Evolutionary conservation across 139 green algal genomes (phyloP), one percentile per base, ranked within the genome.

Genomic region (Chloropicon primus): DNA sequence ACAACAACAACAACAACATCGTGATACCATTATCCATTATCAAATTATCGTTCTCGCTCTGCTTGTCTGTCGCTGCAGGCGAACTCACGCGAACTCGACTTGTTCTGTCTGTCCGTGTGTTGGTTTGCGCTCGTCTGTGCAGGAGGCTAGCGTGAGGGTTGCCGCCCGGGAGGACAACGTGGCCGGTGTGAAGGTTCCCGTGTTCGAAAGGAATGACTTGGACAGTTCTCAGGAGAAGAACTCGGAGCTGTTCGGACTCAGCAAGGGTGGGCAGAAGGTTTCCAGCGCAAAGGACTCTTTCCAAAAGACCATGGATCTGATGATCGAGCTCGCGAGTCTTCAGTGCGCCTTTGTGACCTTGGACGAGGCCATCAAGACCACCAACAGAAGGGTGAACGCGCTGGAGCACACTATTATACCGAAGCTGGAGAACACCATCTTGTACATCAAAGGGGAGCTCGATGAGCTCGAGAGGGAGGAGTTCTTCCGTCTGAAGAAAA

Each of bases 381-480:
- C 95, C 26, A 99, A 99, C 85, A 80, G 92, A 0, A 88, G 96
- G 28, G 96, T 99, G 1, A 99, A 99, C 80, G 96, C 96, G 28
- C 88, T 99, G 73, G 96, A 99, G 86, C 97, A 99, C 78, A 94
- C 98, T 21, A 95, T 99, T 0, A 94, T 92, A 82, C 96, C 96
- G 24, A 88, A 84, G 74, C 86, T 99, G 24, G 93, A 97, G 77
- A 99, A 99, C 91, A 99, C 96, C 2, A 97, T 99, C 74, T 81
- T 84, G 0, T 99, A 99, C 89, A 99, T 98, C 86, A 98, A 97
- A 90, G 90, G 91, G 10, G 96, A 99, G 87, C 89, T 99, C 53
- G 96, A 99, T 78, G 96, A 99, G 88, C 85, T 99, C 77, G 96
- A 99, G 90, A 87, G 96, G 23, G 96, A 99, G 87, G 96, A 99